Conservation (phyloP, 2,329 filamentous ascomycete species). For the Karstenula rhodostoma region DNA sequence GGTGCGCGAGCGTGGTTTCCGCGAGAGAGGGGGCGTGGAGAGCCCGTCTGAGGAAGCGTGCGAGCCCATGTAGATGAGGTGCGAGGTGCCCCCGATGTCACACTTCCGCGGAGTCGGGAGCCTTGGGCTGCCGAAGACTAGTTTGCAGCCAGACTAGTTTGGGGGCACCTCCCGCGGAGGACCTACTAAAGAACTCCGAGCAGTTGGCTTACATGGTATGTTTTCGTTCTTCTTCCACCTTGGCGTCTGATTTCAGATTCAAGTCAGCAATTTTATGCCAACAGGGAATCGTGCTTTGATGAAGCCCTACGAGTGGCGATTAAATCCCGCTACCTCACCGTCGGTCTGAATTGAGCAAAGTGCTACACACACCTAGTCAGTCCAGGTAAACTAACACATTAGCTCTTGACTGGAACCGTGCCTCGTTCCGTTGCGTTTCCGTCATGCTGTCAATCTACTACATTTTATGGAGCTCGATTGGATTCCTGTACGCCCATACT, state of each 20-base stretch:
- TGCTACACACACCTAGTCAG: neutral
- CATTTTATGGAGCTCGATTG: too few species aligned
- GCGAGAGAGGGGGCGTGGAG: conserved; percentile 5
- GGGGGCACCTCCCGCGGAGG: neutral
- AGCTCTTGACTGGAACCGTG: too few species aligned
- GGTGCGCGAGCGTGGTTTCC: conserved; percentile 2
- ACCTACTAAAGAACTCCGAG: conserved; percentile 4
- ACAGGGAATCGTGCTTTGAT: neutral
- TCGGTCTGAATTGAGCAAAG: too few species aligned
- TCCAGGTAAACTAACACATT: neutral
- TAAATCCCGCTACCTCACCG: neutral
- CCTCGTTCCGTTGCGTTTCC: too few species aligned
- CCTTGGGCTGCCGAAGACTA: conserved; percentile 4
- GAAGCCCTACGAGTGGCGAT: conserved; percentile 3
- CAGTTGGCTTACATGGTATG: neutral
- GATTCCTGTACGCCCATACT: too few species aligned
- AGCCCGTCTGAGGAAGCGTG: conserved; percentile 4
- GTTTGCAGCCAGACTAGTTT: neutral
- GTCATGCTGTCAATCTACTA: too few species aligned
- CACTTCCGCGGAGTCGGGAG: conserved; percentile 4
- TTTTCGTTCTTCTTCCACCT: neutral
- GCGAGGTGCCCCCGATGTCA: conserved; percentile 3
- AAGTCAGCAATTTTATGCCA: conserved; percentile 2
- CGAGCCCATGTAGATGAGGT: conserved; percentile 6
- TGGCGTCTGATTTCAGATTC: neutral